Percentiles rank a stretch among this genome's conserved stretches.
Conservation (phyloP, 495 filamentous ascomycete species). For the Apodospora peruviana region DNA sequence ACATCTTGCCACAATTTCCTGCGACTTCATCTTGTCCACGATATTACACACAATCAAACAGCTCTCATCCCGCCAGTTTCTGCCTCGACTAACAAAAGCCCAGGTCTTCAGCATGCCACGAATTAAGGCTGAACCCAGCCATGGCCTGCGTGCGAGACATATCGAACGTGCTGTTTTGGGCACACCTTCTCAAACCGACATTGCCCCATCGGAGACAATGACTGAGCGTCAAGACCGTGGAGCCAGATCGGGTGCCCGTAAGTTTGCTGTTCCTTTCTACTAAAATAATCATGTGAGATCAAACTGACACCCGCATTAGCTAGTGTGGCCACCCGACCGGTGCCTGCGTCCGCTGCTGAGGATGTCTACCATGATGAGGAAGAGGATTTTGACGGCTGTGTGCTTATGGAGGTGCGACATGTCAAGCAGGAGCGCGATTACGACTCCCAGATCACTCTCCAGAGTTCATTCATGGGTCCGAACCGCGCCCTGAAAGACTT, state of each 20-base stretch:
- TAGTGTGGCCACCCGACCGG: slow-evolving; percentile 16
- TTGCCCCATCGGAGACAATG: neutral
- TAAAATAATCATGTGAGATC: neutral
- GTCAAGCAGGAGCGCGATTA: neutral
- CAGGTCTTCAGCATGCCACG: too few relatives aligned
- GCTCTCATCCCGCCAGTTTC: too few relatives aligned
- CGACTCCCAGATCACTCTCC: slow-evolving; percentile 5
- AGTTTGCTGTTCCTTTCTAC: slow-evolving; percentile 2
- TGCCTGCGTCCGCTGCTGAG: neutral
- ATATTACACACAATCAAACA: too few relatives aligned
- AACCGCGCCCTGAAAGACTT: slow-evolving; percentile 34
- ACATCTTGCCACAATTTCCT: too few relatives aligned
- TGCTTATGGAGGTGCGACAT: slow-evolving; percentile 16
- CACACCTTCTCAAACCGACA: too few relatives aligned
- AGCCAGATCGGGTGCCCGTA: slow-evolving; percentile 21
- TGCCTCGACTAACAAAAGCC: too few relatives aligned
- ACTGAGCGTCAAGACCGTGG: neutral
- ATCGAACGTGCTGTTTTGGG: too few relatives aligned
- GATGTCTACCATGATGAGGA: slow-evolving; percentile 7
- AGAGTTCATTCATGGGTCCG: slow-evolving; percentile 26
- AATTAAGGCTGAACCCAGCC: too few relatives aligned
- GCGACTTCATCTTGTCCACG: too few relatives aligned
- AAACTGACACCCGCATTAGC: slow-evolving; percentile 11
- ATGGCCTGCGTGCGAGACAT: neutral
- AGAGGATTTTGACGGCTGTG: slow-evolving; percentile 9